These are phyloP conservation scores for Erigeron philadelphicus DNA, from an alignment of 140 eudicot species.

Conservation along the genomic window DNA sequence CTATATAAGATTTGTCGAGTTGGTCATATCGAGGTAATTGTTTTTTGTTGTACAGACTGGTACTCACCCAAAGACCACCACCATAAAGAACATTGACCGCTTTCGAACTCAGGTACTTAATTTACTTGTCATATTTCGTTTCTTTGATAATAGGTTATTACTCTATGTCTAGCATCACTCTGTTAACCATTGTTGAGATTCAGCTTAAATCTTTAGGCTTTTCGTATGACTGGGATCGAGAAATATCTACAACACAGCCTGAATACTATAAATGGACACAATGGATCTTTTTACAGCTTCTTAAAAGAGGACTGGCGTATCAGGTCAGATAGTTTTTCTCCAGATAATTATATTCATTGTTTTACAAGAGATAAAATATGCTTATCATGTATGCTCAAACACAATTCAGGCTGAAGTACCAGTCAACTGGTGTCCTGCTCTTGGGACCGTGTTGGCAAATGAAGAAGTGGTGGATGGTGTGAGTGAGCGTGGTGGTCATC, in stretches of 20 bases:
- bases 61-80: slow-evolving; percentile 86
- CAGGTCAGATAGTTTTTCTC: slow-evolving; percentile 44
- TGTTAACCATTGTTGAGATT: slow-evolving; percentile 21
- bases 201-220: slow-evolving; percentile 97
- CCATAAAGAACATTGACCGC: slow-evolving; percentile 67
- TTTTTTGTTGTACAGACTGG: slow-evolving; percentile 60
- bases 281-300: slow-evolving; percentile 94
- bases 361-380: neutral
- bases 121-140: neutral
- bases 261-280: slow-evolving; percentile 98
- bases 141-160: neutral
- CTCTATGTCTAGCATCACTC: neutral
- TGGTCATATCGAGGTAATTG: too few species aligned
- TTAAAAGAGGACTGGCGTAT: slow-evolving; percentile 87
- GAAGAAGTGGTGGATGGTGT: slow-evolving; percentile 98
- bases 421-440: slow-evolving; percentile 98
- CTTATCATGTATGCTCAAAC: slow-evolving; percentile 8
- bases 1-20: too few species aligned
- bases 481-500: slow-evolving; percentile 99
- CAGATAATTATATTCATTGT: neutral
- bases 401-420: slow-evolving; percentile 85
- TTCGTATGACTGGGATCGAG: slow-evolving; percentile 98
- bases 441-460: slow-evolving; percentile 96
- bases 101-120: slow-evolving; percentile 69
- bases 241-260: slow-evolving; percentile 94